Base-by-base conservation (phyloP, 2,329 filamentous ascomycete genomes). In the Trichoderma endophyticum region DNA sequence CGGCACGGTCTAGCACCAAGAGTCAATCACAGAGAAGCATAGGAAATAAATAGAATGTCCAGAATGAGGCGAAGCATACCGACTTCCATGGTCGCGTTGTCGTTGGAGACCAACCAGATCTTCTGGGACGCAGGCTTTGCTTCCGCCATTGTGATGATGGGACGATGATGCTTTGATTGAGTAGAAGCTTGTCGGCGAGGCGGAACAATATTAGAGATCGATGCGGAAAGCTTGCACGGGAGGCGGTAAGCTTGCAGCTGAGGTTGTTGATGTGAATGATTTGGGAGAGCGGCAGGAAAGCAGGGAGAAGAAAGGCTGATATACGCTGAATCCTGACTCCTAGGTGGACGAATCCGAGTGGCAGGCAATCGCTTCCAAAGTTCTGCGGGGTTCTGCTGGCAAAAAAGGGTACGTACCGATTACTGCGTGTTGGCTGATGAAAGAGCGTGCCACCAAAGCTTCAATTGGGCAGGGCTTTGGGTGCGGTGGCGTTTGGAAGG, bases 1-100 rank as follows among this genome's bases (percentile, higher is more conserved):
- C 93, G 48, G 89, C 86, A 75, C 93, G 93, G 75, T 97, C 94
- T 93, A 74, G 30, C n/a, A 26, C 51, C 14, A 15, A n/a, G 28
- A n/a, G 57, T 62, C 18, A 70, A 14, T 51, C 24, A 28, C 61
- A 36, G 39, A 12, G 21, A 26, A 61, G 36, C 60, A 6, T n/a
- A 8, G 36, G 24, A 51, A 51, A 62, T n/a, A 48, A 24, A 51
- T 18, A 30, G 18, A 18, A 21, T 30, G 30, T 3, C 1, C 3
- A 24, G 15, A 36, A n/a, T 54, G 21, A 34, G 32, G 28, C 12
- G 54, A 36, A 36, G 83, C 85, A 75, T 83, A 86, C 84, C 83
- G 69, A 87, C 83, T 75, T 82, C 81, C 66, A 88, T 83, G 32
- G 79, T 77, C 60, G 83, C 82, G 71, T 78, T 80, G 74, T 89